phyloP scores from a whole-genome alignment of 805 yeast species.

The Debaryomyces tyrocola region DNA sequence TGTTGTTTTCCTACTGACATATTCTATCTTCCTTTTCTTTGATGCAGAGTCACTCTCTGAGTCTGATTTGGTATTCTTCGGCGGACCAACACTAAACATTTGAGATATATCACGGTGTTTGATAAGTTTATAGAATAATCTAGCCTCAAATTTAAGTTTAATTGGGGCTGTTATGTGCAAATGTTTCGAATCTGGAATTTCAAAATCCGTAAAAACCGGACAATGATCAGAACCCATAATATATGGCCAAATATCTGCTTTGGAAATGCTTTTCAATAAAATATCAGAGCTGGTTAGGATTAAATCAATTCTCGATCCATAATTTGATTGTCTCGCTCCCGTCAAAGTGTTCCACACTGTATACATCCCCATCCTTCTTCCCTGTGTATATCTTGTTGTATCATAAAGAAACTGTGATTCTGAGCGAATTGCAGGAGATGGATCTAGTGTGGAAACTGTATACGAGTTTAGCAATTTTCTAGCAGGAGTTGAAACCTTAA shows the following conservation, averaged over 20 bases:
- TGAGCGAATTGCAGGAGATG: neutral
- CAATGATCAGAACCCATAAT: conserved; percentile 93
- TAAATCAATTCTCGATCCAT: conserved; percentile 86
- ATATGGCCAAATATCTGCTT: conserved; percentile 63
- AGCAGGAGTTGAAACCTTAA: conserved; percentile 31
- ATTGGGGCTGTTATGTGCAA: neutral
- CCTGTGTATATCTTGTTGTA: conserved; percentile 55
- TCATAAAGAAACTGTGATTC: conserved; percentile 48
- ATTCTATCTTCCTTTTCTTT: conserved; percentile 11
- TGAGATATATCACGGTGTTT: conserved; percentile 33
- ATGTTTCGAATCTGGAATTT: conserved; percentile 12
- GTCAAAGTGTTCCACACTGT: conserved; percentile 90
- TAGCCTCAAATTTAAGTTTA: conserved; percentile 54
- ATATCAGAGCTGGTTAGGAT: conserved; percentile 50
- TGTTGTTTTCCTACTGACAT: conserved; percentile 20
- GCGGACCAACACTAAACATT: conserved; percentile 20
- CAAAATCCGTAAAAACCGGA: conserved; percentile 77
- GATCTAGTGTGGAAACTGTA: conserved; percentile 18
- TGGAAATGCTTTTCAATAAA: conserved; percentile 29
- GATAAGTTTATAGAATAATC: conserved; percentile 40
- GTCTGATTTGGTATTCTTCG: neutral
- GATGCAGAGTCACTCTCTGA: conserved; percentile 3
- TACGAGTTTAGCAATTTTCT: conserved; percentile 29
- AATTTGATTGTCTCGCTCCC: conserved; percentile 76
- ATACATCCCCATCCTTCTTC: conserved; percentile 63